Base-by-base conservation (phyloP, 352 stramenopile species). In the Phytophthora tubulina region DNA sequence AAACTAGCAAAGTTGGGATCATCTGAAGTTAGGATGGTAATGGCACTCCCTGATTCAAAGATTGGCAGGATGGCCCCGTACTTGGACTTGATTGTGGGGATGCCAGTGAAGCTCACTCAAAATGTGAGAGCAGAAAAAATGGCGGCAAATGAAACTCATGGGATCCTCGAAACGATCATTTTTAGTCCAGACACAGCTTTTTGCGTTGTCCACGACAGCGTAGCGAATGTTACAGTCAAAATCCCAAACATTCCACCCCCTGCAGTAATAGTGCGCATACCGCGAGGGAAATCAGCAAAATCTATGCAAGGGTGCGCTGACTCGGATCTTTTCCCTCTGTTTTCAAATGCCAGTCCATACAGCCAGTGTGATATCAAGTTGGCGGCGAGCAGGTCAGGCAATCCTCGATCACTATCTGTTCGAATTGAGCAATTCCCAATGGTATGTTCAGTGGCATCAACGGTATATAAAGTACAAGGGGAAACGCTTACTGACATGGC, bases 81-180 rank as follows among this genome's bases (percentile, higher is more conserved):
- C 21, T 13, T 53, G 6, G 41, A 63, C 45, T 9, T 63, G 2
- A 45, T 63, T 6, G 3, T 27, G 7, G 41, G 55, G 3, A 63
- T 53, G 55, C 55, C 30, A 4, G 21, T 53, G 0, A 39, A 63
- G 5, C 10, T 44, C 5, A 45, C 30, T 3, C 55, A 63, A 44
- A 63, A 53, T 31, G 8, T 50, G 36, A 2, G 17, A 55, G 33
- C 14, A 10, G 13, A 13, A 27, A 50, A 49, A 15, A 17, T 17
- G 15, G 41, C 33, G 6, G 64, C 64, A 4, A 72, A 72, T 36
- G 64, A 49, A 13, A 62, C 46, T n/a, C 30, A 31, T 65, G 17
- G 63, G 30, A 27, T 44, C 3, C 3, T 39, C 53, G 49, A 67
- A 14, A 9, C 8, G 13, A 50, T 63, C 3, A 31, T 59, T 6